These are phyloP conservation scores for Tolypocladium album DNA, from an alignment of 2,329 filamentous ascomycete genomes.

Conservation along the genomic window DNA sequence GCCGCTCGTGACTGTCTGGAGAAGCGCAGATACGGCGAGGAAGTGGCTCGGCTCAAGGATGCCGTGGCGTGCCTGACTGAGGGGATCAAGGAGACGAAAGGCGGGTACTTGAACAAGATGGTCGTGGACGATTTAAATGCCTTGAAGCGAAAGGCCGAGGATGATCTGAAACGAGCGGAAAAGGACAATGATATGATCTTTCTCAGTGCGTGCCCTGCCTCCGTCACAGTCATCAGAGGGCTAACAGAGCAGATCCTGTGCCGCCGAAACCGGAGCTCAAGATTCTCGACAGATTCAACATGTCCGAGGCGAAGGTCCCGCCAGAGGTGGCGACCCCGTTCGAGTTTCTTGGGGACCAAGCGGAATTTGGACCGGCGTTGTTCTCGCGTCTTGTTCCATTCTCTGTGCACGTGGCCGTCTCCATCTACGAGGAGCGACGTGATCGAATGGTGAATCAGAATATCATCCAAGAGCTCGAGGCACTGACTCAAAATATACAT, in stretches of 20 bases:
- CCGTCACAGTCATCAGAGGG: neutral
- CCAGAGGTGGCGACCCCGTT: conserved; percentile 74
- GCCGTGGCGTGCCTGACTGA: conserved; percentile 75
- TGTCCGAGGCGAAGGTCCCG: conserved; percentile 73
- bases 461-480: conserved; percentile 76
- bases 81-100: conserved; percentile 69
- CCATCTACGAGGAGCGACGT: conserved; percentile 85
- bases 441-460: conserved; percentile 84
- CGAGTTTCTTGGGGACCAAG: conserved; percentile 67
- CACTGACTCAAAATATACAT: conserved; percentile 68
- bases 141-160: conserved; percentile 70
- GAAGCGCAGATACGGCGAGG: conserved; percentile 90
- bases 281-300: conserved; percentile 74
- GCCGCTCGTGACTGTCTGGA: conserved; percentile 86
- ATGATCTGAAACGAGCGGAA: conserved; percentile 84
- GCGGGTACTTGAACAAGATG: conserved; percentile 64
- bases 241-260: conserved; percentile 51
- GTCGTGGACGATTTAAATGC: conserved; percentile 76
- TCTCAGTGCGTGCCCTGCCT: conserved; percentile 43
- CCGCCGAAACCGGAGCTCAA: conserved; percentile 83
- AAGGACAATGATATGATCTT: conserved; percentile 97
- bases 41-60: conserved; percentile 77
- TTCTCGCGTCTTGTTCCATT: conserved; percentile 92
- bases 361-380: conserved; percentile 71
- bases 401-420: conserved; percentile 87